Conservation (phyloP, 257 asterid genomes). For the Solanum paucissectum region DNA sequence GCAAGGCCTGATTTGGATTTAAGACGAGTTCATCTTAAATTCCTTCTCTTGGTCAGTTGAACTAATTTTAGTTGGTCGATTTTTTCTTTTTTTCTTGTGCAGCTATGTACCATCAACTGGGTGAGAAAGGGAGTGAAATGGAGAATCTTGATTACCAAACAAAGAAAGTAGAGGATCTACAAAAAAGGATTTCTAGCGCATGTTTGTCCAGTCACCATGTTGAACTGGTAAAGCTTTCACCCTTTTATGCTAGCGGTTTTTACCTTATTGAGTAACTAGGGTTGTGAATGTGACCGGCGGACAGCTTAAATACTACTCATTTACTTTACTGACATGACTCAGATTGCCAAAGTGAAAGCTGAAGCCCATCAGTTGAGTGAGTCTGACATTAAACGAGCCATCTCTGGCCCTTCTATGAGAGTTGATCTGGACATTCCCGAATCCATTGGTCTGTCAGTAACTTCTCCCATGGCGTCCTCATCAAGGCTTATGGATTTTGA, state of each 20-base stretch:
- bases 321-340: conserved; percentile 3
- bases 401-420: conserved; percentile 54
- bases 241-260: not conserved
- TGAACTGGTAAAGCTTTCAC: conserved; percentile 46
- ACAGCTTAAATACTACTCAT: not conserved
- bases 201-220: conserved; percentile 54
- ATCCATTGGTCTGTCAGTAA: conserved; percentile 62
- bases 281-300: not conserved
- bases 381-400: conserved; percentile 54
- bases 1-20: not conserved
- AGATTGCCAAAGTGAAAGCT: conserved; percentile 56
- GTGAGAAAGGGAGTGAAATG: conserved; percentile 60
- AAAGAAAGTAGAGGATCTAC: conserved; percentile 73
- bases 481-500: conserved; percentile 74
- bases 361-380: conserved; percentile 49
- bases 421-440: conserved; percentile 92
- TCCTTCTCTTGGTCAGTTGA: not conserved
- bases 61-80: not conserved
- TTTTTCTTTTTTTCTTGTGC: conserved; percentile 12
- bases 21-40: not conserved
- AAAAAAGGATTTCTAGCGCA: conserved; percentile 53
- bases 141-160: conserved; percentile 60
- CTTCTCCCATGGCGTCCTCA: conserved; percentile 36
- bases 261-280: not conserved
- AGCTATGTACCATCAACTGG: conserved; percentile 81